Percentiles rank a stretch among this genome's conserved stretches.
phyloP scores from a whole-genome alignment of 257 asterid genomes.

The Solanum clarkiae region DNA sequence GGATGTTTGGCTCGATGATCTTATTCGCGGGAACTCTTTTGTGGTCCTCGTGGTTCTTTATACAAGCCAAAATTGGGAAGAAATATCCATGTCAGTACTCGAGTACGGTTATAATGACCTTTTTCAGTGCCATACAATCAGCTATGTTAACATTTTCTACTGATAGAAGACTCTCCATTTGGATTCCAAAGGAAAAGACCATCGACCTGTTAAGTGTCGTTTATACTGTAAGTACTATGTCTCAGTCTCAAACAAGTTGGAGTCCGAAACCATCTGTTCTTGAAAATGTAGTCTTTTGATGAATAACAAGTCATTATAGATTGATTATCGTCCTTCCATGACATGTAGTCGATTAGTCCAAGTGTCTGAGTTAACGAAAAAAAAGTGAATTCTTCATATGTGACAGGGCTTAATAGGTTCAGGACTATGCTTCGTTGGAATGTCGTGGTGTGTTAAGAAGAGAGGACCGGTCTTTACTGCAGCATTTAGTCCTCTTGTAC shows the following conservation, averaged over 20 bases:
- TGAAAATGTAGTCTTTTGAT: neutral
- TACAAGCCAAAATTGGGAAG: slow-evolving; percentile 40
- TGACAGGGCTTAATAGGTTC: slow-evolving; percentile 75
- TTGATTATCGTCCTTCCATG: neutral
- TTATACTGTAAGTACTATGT: slow-evolving; percentile 35
- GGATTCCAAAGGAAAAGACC: slow-evolving; percentile 32
- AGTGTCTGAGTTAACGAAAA: neutral
- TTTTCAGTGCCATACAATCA: slow-evolving; percentile 56
- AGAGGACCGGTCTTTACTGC: slow-evolving; percentile 67
- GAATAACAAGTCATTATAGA: neutral
- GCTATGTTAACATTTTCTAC: slow-evolving; percentile 31
- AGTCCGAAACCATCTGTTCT: neutral
- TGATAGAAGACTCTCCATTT: slow-evolving; percentile 28
- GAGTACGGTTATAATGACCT: slow-evolving; percentile 58
- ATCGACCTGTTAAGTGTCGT: slow-evolving; percentile 30
- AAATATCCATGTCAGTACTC: slow-evolving; percentile 64
- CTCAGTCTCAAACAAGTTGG: neutral
- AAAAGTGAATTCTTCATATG: neutral
- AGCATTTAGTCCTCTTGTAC: slow-evolving; percentile 66
- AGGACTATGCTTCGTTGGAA: slow-evolving; percentile 66
- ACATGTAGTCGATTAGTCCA: neutral
- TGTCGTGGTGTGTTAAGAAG: slow-evolving; percentile 85
- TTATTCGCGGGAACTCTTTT: slow-evolving; percentile 47
- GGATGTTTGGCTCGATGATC: slow-evolving; percentile 50
- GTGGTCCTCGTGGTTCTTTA: slow-evolving; percentile 72